These are phyloP conservation scores for Phoenix dactylifera DNA, from an alignment of 176 grass and related monocot genomes.

Conservation along the genomic window DNA sequence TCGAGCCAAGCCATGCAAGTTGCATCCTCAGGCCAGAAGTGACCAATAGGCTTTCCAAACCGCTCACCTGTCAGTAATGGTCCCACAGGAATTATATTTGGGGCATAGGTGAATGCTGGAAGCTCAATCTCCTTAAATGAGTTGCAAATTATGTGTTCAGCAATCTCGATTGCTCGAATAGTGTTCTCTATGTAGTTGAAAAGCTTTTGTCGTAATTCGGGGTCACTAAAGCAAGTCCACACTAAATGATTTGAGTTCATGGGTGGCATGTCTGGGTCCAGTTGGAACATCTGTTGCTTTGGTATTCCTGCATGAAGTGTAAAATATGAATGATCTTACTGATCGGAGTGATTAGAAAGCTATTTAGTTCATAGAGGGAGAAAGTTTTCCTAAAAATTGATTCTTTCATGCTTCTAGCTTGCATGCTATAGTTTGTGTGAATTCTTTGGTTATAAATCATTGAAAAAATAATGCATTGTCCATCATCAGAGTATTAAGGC, in stretches of 20 bases:
- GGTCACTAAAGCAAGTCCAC: conserved; percentile 30
- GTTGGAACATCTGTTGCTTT: conserved; percentile 36
- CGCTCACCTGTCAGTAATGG: conserved; percentile 7
- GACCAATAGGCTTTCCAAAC: conserved; percentile 12
- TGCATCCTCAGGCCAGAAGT: conserved; percentile 42
- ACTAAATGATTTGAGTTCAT: conserved; percentile 24
- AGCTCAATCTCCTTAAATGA: conserved; percentile 42
- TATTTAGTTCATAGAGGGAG: not conserved
- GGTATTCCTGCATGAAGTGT: conserved; percentile 21
- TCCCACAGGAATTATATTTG: conserved; percentile 32
- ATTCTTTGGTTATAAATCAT: no score
- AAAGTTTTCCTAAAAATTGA: not conserved
- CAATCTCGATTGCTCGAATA: conserved; percentile 20
- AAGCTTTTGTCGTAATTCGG: conserved; percentile 28
- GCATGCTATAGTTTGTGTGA: no score
- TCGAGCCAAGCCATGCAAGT: conserved; percentile 50
- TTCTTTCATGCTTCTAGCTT: no score
- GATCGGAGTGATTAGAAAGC: no score
- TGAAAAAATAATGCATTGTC: no score
- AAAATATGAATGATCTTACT: not conserved
- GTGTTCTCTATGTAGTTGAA: conserved; percentile 30
- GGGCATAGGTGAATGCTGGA: conserved; percentile 17
- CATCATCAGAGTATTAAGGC: no score
- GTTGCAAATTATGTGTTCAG: conserved; percentile 52
- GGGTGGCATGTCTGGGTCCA: conserved; percentile 32